Conservation (phyloP, 1,284 basidiomycete genomes). For the Apiotrichum gracile region DNA sequence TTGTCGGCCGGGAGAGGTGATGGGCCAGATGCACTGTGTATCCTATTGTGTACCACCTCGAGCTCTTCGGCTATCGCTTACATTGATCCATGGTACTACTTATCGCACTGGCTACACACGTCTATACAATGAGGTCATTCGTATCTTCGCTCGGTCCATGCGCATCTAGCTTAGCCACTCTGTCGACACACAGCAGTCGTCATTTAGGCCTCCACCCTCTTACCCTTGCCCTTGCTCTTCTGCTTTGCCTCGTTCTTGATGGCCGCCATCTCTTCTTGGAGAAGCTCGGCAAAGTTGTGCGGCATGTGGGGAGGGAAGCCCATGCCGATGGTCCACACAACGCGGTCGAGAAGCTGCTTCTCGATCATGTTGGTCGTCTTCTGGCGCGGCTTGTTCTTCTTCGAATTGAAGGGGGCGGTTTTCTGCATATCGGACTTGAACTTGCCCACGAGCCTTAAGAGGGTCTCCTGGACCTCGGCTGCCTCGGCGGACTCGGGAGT, state of each 20-base stretch:
- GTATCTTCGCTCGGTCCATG: neutral
- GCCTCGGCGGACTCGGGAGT: neutral
- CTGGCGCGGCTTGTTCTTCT: neutral
- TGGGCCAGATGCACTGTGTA: neutral
- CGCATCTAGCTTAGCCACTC: neutral
- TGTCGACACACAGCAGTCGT: neutral
- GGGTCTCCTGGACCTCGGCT: neutral
- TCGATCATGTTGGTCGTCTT: neutral
- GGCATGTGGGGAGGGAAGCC: neutral
- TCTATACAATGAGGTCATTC: neutral
- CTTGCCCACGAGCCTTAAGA: neutral
- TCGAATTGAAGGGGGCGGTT: no score
- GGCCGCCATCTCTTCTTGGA: neutral
- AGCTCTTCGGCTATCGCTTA: neutral
- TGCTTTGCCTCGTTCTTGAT: neutral
- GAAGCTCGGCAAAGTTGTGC: neutral
- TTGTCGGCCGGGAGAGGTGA: neutral
- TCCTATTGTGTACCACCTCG: neutral
- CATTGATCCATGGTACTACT: neutral
- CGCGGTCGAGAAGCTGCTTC: neutral
- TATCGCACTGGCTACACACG: no score
- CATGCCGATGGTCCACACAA: neutral
- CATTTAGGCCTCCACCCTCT: neutral
- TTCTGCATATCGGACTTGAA: neutral
- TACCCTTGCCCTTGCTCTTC: neutral